Conservation (phyloP, 176 grass and related monocot species). For the Otatea glauca region DNA sequence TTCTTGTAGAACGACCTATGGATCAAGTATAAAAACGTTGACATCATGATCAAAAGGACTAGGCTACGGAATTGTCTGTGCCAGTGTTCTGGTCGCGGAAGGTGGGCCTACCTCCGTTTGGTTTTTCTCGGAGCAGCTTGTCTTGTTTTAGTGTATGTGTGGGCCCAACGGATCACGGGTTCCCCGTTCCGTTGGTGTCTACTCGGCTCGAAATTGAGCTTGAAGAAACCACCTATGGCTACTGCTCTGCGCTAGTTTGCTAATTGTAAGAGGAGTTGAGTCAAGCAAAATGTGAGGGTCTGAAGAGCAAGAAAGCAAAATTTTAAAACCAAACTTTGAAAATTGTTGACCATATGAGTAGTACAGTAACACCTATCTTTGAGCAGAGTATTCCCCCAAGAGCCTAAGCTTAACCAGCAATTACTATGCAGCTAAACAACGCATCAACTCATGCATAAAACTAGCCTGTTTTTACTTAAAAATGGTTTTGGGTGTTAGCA, state of each 20-base stretch:
- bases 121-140: constrained; percentile 29
- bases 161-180: constrained; percentile 54
- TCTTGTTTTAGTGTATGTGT: constrained; percentile 36
- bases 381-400: neutral
- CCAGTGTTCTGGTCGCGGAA: constrained; percentile 24
- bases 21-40: constrained; percentile 39
- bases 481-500: neutral
- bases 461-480: neutral
- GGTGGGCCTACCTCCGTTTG: constrained; percentile 44
- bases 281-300: neutral
- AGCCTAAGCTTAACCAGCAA: neutral
- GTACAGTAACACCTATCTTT: neutral
- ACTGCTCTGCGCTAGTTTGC: neutral
- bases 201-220: neutral
- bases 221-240: neutral
- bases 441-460: neutral
- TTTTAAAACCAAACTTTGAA: neutral
- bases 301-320: neutral
- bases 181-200: constrained; percentile 1
- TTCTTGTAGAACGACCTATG: constrained; percentile 32
- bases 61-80: constrained; percentile 26
- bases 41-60: constrained; percentile 39
- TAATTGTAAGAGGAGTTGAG: neutral
- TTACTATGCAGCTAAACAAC: neutral
- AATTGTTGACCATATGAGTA: neutral